Base-by-base conservation (phyloP, 352 stramenopile species). In the Globisporangium uncinulatum region DNA sequence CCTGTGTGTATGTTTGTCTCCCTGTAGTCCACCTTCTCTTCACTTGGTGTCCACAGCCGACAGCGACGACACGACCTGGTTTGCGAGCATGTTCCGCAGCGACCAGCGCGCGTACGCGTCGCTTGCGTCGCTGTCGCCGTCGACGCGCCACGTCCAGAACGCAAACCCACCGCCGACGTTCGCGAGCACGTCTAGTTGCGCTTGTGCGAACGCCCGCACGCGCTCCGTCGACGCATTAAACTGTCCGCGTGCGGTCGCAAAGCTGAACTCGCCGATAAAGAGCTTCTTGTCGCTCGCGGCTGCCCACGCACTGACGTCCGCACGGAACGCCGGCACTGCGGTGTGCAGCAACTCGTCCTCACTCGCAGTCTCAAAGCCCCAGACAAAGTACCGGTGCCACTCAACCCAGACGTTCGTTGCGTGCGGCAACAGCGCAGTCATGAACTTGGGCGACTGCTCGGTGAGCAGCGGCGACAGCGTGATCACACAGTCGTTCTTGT, bases 371-470 rank as follows among this genome's bases (percentile, higher is more conserved):
- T 72, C 65, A 20, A 56, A 69, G 50, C 65, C 65, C 47, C 50
- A 64, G 11, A 61, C 20, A 55, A 67, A 72, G 54, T 67, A 72
- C 31, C 17, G 57, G 45, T 72, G 65, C 57, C 57, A 73, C 41
- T 73, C 61, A 49, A 61, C 52, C 65, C 65, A 73, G 31, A 73
- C 61, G 44, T 70, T 69, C 21, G 24, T 56, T 14, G 59, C 59
- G 19, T 17, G 50, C 2, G 61, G 62, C 19, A 61, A 43, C 51
- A 56, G 15, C 34, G 43, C 51, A 46, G 61, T 55, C 65, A 71
- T 65, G 37, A 67, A 69, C 14, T 44, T 45, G 21, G 54, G 51
- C 15, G 57, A 58, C 39, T 72, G 65, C 50, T 72, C 34, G 5
- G 42, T 55, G 34, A 69, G 44, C 43, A 61, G 20, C 36, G 65